These are phyloP conservation scores for Hymenoscyphus occultus DNA, from an alignment of 2,329 filamentous ascomycete genomes.

Conservation along the genomic window DNA sequence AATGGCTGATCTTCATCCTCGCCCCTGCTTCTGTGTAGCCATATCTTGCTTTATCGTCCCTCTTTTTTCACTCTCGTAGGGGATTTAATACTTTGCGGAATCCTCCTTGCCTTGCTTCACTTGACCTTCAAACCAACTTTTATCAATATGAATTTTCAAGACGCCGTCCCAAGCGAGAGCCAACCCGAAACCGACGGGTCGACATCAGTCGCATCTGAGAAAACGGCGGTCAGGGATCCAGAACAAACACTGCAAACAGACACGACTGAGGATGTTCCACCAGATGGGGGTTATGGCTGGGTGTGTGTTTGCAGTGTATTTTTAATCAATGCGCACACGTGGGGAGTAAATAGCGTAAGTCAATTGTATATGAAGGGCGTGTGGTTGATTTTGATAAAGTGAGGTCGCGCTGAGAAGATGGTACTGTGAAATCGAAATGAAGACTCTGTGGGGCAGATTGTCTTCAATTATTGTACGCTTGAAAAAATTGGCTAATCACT, in stretches of 20 bases:
- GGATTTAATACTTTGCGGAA: background rate
- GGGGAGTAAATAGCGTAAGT: constrained; percentile 40
- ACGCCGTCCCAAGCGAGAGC: background rate
- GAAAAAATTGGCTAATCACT: background rate
- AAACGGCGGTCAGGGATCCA: constrained; percentile 14
- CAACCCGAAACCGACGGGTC: constrained; percentile 6
- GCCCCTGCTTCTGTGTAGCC: constrained; percentile 1
- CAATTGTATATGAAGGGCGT: background rate
- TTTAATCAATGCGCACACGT: constrained; percentile 47
- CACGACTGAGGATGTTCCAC: constrained; percentile 41
- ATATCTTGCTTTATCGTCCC: background rate
- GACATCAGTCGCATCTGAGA: constrained; percentile 19
- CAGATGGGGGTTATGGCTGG: constrained; percentile 58
- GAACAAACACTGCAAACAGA: constrained; percentile 13
- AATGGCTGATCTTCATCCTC: background rate
- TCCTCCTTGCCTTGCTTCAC: constrained; percentile 1
- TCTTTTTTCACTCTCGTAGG: background rate
- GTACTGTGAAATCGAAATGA: background rate
- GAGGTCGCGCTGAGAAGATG: background rate
- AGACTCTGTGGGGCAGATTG: background rate
- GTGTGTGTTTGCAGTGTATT: constrained; percentile 46
- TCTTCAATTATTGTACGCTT: background rate
- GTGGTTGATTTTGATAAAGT: background rate
- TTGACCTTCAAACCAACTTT: background rate
- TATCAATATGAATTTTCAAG: constrained; percentile 1